Evolutionary conservation across 2,329 filamentous ascomycete species (phyloP), one percentile per base, ranked within the genome.

Genomic region (Claviceps quebecensis): DNA sequence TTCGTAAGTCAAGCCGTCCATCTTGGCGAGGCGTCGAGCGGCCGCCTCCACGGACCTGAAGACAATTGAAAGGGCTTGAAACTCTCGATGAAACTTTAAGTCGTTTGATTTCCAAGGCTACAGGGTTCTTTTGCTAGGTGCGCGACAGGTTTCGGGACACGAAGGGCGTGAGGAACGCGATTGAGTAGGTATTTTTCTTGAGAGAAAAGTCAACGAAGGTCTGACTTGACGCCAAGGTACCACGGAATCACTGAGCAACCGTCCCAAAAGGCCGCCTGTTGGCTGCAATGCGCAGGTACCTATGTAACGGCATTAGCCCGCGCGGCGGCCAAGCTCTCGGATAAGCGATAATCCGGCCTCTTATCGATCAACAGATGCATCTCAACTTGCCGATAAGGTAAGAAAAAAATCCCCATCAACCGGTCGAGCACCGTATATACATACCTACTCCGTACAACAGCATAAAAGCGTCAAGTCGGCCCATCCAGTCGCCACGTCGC

Each of bases 1-100:
- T 57, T 81, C 77, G 66, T 80, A 80, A 57, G 80, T 76, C 76
- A 80, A 78, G 52, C 64, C 64, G 56, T 69, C 67, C 67, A 69
- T 69, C 49, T 55, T 62, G 56, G 52, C 50, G 48, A 54, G 44
- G 43, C 19, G n/a, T 23, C 11, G 37, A 41, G 29, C 22, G 45
- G 41, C 50, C 53, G 26, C 50, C 36, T n/a, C 14, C 17, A 46
- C 53, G 50, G 47, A 11, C 46, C 47, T 34, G 40, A 23, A 23
- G 13, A 43, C 29, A 11, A 34, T 34, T 23, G 19, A 50, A n/a
- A 17, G 17, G 29, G 9, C 9, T 34, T 26, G 11, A 34, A 11
- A 5, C 23, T 14, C 23, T 1, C 36, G 26, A 34, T 41, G 40
- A 43, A 43, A 23, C 16, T 29, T n/a, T 3, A 4, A 23, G 29